Base-by-base conservation (phyloP, 2,329 filamentous ascomycete species). In the Colletotrichum filicis region DNA sequence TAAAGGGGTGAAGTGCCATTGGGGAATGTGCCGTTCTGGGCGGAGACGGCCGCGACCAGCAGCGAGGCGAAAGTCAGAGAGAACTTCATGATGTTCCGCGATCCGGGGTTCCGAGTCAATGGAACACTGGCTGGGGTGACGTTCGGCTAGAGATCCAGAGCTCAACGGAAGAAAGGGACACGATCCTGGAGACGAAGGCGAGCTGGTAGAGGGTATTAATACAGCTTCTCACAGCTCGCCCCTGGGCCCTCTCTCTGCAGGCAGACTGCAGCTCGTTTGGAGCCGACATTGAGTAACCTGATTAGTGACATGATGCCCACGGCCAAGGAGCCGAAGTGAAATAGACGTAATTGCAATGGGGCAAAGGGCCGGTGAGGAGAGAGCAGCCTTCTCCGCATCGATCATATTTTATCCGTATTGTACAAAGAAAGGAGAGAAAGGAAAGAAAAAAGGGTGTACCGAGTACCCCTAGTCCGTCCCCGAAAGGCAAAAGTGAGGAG, bases 1-100 rank as follows among this genome's bases (percentile, higher is more conserved):
- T 93, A 94, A 55, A 89, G 74, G 3, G 86, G 83, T 77, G 70
- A 72, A 52, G 71, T 72, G 52, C 64, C 68, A 59, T 71, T 71
- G 32, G 75, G 49, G 46, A 37, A 53, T 28, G 60, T 78, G 46
- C 58, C 57, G 49, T 79, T 76, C 68, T 77, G 75, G 62, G 80
- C 80, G 61, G 76, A 74, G 52, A 73, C 74, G 35, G 76, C 69
- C 46, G 73, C 77, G 26, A 76, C 75, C 65, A 82, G 71, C 28
- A 74, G 68, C 60, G 76, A 76, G 64, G 74, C 75, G 22, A 78
- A 53, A 53, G 76, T 68, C n/a, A 76, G 59, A 59, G 76, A 78
- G 66, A 77, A 62, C 78, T 82, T 82, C 80, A 81, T 82, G 73
- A 61, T 42, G 37, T 76, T 70, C 65, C 58, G 7, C 52, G 62